Base-by-base conservation (phyloP, 2,329 filamentous ascomycete genomes). In the Penicillium sp. region DNA sequence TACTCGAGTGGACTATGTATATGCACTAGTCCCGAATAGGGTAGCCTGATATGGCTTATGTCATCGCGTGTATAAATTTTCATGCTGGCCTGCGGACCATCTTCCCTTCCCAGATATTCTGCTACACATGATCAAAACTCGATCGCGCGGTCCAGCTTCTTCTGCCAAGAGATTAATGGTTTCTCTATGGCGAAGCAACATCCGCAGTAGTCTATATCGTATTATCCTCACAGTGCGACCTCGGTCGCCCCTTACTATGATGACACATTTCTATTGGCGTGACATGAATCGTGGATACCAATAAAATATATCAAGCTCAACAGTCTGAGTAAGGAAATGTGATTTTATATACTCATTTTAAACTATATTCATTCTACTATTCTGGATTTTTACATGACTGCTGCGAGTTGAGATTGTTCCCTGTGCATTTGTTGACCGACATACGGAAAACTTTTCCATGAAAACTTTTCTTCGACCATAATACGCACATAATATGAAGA, bases 251-350 rank as follows among this genome's bases (percentile, higher is more conserved):
- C 46, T 49, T 47, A 61, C 60, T 45, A 62, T 67, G 63, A 67
- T 67, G 64, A 66, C 58, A 30, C 46, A 46, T 47, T 58, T 62
- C 46, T 60, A 49, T 61, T 62, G 60, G 58, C 51, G 62, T 58
- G 61, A 67, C 41, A 46, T 51, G 55, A 58, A 53, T 58, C 45
- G 51, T 64, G 62, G 56, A 48, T 23, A 41, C 30, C 33, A 46
- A 39, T 39, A 36, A 51, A 59, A 59, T 56, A 58, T 57, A 60
- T 64, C 62, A 67, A 68, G 64, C 62, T 67, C 64, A 67, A 67
- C 63, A 67, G 62, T 67, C 63, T 68, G 64, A 67, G 62, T 63
- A 32, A 33, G 27, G 29, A 29, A 7, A 41, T 32, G 37, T 27
- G 26, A 10, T 27, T n/a, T n/a, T n/a, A n/a, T n/a, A n/a, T n/a